Conservation (phyloP, 108 stramenopile species). For the Conticribra weissflogii region DNA sequence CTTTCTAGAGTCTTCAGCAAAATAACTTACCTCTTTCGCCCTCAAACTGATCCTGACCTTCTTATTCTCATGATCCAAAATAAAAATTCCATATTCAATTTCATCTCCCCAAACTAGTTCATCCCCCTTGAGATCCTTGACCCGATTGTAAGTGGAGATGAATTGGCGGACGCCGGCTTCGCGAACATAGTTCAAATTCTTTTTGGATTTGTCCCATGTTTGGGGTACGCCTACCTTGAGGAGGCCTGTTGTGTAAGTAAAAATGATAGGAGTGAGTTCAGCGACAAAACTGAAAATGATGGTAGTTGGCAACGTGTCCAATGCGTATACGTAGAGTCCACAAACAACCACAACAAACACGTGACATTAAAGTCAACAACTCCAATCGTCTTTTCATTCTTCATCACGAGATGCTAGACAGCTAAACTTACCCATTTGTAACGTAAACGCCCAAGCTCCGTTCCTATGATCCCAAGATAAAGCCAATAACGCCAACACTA, state of each 20-base stretch:
- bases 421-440: constrained; percentile 38
- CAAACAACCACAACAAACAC: too few species aligned
- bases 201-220: constrained; percentile 89
- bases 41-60: constrained; percentile 84
- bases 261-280: neutral
- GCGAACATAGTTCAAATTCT: constrained; percentile 86
- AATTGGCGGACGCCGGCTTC: constrained; percentile 96
- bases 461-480: too few species aligned
- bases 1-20: too few species aligned
- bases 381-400: too few species aligned
- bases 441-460: constrained; percentile 32
- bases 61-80: constrained; percentile 79
- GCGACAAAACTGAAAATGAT: neutral
- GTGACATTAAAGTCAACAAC: too few species aligned
- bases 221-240: constrained; percentile 94
- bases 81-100: constrained; percentile 96
- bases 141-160: constrained; percentile 93
- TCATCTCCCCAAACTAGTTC: constrained; percentile 98
- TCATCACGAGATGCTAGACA: too few species aligned
- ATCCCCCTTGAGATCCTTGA: constrained; percentile 92
- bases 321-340: too few species aligned
- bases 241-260: constrained; percentile 58
- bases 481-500: too few species aligned
- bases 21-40: constrained; percentile 75
- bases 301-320: neutral